Percentiles rank a stretch among this genome's conserved stretches.
Conservation (phyloP, 495 filamentous ascomycete genomes). For the Parmelia sp. region DNA sequence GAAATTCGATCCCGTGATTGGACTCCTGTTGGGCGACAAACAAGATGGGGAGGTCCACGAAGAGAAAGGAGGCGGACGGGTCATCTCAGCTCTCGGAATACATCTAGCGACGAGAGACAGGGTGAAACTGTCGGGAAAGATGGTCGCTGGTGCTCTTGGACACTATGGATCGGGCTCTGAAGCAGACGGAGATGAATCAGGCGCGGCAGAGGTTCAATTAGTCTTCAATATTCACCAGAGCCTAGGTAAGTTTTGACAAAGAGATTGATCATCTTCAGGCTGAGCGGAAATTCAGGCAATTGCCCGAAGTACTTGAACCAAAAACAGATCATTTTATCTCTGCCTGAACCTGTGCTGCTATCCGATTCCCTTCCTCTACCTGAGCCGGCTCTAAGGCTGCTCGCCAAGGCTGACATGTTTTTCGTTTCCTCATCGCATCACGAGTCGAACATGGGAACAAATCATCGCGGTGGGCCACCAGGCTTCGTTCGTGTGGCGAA, state of each 20-base stretch:
- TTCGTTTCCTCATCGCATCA: conserved; percentile 64
- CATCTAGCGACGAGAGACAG: conserved; percentile 60
- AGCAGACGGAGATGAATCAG: conserved; percentile 27
- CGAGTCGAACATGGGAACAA: conserved; percentile 71
- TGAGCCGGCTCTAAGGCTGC: conserved; percentile 47
- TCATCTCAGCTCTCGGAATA: conserved; percentile 59
- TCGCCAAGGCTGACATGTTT: conserved; percentile 64
- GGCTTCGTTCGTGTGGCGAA: conserved; percentile 64
- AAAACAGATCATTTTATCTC: conserved; percentile 52
- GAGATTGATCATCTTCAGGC: not conserved
- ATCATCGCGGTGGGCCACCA: conserved; percentile 66
- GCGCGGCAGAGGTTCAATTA: conserved; percentile 55
- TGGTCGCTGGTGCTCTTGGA: conserved; percentile 51
- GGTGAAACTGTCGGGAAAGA: conserved; percentile 61
- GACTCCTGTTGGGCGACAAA: conserved; percentile 41
- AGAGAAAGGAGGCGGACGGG: conserved; percentile 28
- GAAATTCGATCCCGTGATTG: conserved; percentile 58
- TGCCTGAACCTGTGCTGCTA: conserved; percentile 47
- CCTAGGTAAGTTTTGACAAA: conserved; percentile 44
- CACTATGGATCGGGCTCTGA: conserved; percentile 7
- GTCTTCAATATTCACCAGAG: conserved; percentile 60
- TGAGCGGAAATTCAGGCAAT: conserved; percentile 41
- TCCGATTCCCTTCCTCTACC: conserved; percentile 40
- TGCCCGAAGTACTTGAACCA: conserved; percentile 82
- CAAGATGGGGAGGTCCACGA: conserved; percentile 37